Evolutionary conservation across 2,329 filamentous ascomycete genomes (phyloP).

Genomic region (Penicillium sp.): DNA sequence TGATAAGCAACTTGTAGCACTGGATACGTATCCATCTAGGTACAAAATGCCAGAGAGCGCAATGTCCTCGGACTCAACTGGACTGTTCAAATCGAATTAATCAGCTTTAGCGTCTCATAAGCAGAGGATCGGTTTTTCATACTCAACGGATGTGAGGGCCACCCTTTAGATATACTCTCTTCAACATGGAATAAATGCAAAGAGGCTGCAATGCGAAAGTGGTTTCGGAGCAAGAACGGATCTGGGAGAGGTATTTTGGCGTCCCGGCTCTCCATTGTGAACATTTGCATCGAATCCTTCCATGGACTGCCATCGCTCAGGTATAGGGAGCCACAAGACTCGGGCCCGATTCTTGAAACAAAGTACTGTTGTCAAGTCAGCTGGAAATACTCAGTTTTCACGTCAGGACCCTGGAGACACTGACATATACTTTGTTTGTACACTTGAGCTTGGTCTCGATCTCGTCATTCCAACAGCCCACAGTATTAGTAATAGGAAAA

Average conservation of each 20-base stretch:
- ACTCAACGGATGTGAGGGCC: constrained; percentile 16
- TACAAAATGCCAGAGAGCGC: background rate
- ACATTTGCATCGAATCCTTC: constrained; percentile 12
- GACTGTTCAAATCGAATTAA: background rate
- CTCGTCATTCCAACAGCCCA: constrained; percentile 12
- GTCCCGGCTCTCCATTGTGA: background rate
- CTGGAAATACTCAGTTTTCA: background rate
- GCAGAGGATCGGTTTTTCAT: constrained; percentile 1
- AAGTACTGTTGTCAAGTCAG: background rate
- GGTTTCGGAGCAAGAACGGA: constrained; percentile 18
- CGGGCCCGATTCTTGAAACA: background rate
- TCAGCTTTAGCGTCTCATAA: background rate
- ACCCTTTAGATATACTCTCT: constrained; percentile 18
- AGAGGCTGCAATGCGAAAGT: constrained; percentile 17
- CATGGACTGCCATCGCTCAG: constrained; percentile 11
- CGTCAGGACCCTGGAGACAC: background rate
- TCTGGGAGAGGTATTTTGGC: constrained; percentile 11
- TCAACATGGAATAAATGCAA: constrained; percentile 26
- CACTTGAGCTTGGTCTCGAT: constrained; percentile 11
- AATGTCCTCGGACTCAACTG: background rate
- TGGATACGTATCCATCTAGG: background rate
- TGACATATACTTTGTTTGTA: constrained; percentile 1
- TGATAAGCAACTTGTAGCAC: background rate
- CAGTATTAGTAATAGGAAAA: background rate
- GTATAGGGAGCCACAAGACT: background rate